Conservation (phyloP, 176 grass and related monocot species). For the Paspalum vaginatum region DNA sequence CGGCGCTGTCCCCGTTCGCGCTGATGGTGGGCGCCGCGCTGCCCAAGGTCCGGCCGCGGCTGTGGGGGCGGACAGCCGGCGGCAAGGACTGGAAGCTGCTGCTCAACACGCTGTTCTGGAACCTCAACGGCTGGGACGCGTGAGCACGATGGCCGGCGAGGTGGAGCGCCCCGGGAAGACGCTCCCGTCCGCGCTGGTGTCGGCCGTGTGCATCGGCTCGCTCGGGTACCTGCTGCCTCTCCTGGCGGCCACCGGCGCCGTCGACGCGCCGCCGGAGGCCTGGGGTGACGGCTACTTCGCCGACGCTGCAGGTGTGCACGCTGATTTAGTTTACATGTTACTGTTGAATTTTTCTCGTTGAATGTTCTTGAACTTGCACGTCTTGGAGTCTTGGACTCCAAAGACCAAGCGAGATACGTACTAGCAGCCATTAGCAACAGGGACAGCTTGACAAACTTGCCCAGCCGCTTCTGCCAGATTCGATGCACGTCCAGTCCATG, state of each 20-base stretch:
- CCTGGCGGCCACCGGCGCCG: slow-evolving; percentile 60
- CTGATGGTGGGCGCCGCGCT: slow-evolving; percentile 66
- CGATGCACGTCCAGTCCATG: neutral
- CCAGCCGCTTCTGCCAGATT: neutral
- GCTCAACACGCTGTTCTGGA: slow-evolving; percentile 93
- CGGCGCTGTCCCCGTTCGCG: slow-evolving; percentile 68
- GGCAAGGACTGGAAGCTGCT: slow-evolving; percentile 67
- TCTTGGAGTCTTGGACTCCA: neutral
- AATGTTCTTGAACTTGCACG: too few relatives aligned
- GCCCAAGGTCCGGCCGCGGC: slow-evolving; percentile 57
- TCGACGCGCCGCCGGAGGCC: slow-evolving; percentile 51
- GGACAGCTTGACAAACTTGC: neutral
- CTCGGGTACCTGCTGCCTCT: slow-evolving; percentile 76
- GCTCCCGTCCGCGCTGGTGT: slow-evolving; percentile 61
- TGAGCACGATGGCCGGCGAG: slow-evolving; percentile 92
- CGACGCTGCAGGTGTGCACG: slow-evolving; percentile 65
- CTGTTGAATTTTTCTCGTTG: neutral
- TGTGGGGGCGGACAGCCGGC: slow-evolving; percentile 48
- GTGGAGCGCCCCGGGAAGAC: slow-evolving; percentile 72
- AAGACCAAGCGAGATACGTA: neutral
- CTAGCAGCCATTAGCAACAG: neutral
- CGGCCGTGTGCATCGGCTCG: slow-evolving; percentile 57
- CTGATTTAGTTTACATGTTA: neutral
- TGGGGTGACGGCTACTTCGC: slow-evolving; percentile 87
- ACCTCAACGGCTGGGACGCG: slow-evolving; percentile 94